Evolutionary conservation across 169 alveolate species (phyloP).

Genomic region (Perkinsus olseni): DNA sequence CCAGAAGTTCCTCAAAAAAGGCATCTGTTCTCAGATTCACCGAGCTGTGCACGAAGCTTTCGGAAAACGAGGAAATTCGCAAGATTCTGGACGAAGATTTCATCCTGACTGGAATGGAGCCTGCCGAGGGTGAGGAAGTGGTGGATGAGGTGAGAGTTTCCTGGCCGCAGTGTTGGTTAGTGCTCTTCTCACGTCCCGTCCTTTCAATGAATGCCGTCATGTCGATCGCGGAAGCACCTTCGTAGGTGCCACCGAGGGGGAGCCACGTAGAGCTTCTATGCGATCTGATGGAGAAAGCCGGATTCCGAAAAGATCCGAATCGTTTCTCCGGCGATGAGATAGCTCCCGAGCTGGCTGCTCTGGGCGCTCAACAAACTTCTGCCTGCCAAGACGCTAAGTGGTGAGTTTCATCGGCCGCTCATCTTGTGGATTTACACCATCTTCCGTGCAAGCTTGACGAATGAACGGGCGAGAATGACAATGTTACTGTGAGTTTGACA

Average conservation of each 20-base stretch:
- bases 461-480: too few species aligned
- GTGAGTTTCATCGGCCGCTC: too few species aligned
- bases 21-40: background rate
- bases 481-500: too few species aligned
- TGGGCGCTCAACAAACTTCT: background rate
- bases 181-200: too few species aligned
- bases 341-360: background rate
- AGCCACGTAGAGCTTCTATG: background rate
- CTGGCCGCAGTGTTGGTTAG: background rate
- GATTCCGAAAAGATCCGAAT: background rate
- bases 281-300: background rate
- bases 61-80: background rate
- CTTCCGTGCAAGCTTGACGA: too few species aligned
- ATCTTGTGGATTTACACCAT: too few species aligned
- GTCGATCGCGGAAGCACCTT: background rate
- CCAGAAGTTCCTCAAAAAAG: too few species aligned
- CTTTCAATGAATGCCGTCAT: too few species aligned
- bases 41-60: background rate
- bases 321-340: background rate
- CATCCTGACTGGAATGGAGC: background rate
- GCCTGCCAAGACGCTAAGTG: background rate
- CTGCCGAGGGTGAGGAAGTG: background rate
- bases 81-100: background rate
- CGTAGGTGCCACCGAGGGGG: background rate
- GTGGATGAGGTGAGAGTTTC: background rate